Evolutionary conservation across 2,329 filamentous ascomycete species (phyloP), one percentile per base, ranked within the genome.

Genomic region (Phymatotrichopsis omnivora): DNA sequence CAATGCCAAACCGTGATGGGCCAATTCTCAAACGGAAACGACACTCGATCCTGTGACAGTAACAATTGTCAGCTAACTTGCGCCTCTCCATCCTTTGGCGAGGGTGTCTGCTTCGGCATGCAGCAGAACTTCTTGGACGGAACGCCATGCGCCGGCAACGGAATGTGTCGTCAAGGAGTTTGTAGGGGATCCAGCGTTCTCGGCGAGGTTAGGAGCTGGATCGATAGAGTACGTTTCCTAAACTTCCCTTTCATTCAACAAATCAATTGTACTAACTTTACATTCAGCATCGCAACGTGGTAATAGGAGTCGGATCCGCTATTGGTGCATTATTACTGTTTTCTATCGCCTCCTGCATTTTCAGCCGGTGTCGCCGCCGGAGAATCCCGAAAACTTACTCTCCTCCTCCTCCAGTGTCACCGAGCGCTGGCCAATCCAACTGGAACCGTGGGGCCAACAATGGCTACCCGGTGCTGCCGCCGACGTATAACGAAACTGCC

Each of bases 51-150:
- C 7, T 98, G 91, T 65, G 76, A 80, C 54, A 69, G 68, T 42
- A 71, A 72, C 27, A 79, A 77, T 38, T 98, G 91, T 65, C 71
- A 74, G 52, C 68, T 96, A 39, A 78, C 78, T 37, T 98, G 91
- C 63, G 60, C 61, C 8, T 81, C 80, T 19, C 77, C 84, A 4
- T 68, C 76, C 45, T 79, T 87, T 47, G 75, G 75, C 6, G 53
- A 67, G 5, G 74, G 75, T 47, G 70, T 73, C 6, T 94, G 85
- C 64, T 79, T 82, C 49, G 73, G 74, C 17, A 75, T 93, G 66
- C 80, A 84, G 61, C 86, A 95, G 62, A 91, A 93, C 65, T 96
- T 93, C 65, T 69, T 96, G 23, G 91, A 98, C 61, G 91, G 91
- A 14, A 96, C 91, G 1, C 68, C 74, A 1, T 98, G 91, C 61